Evolutionary conservation across 1,284 basidiomycete species (phyloP).

Genomic region (Wolfiporia cocos): DNA sequence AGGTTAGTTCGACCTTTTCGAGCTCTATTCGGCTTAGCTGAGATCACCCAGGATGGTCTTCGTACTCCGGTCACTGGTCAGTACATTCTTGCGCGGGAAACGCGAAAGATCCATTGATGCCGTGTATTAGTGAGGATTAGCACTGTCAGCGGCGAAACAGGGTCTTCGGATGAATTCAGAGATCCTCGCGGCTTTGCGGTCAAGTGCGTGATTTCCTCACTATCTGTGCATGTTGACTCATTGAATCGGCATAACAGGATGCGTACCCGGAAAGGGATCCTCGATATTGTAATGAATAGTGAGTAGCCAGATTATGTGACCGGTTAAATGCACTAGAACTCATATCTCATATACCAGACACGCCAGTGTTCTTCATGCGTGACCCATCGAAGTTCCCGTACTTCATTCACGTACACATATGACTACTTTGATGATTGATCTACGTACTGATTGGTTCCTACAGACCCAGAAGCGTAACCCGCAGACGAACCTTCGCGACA

Average conservation of each 20-base stretch:
- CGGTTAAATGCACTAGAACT: not conserved
- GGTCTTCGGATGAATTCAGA: slow-evolving; percentile 84
- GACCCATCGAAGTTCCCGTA: slow-evolving; percentile 80
- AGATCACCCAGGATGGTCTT: slow-evolving; percentile 16
- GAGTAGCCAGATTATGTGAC: not conserved
- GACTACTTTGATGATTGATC: not conserved
- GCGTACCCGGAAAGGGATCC: slow-evolving; percentile 78
- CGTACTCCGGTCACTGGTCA: slow-evolving; percentile 18
- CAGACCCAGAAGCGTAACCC: slow-evolving; percentile 86
- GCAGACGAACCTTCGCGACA: slow-evolving; percentile 79
- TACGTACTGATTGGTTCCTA: not conserved
- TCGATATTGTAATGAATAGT: slow-evolving; percentile 85
- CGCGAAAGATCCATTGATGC: slow-evolving; percentile 26
- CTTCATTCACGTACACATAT: slow-evolving; percentile 65
- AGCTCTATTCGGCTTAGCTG: too few relatives aligned
- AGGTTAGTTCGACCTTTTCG: too few relatives aligned
- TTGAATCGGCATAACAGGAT: slow-evolving; percentile 13
- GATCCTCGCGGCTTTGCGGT: slow-evolving; percentile 67
- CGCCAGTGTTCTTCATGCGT: slow-evolving; percentile 84
- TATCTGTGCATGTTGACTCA: not conserved
- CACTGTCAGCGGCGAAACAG: slow-evolving; percentile 84
- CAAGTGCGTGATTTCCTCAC: slow-evolving; percentile 13
- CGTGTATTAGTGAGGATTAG: slow-evolving; percentile 79
- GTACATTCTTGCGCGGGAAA: not conserved
- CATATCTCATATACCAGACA: slow-evolving; percentile 35